Evolutionary conservation across 1,284 basidiomycete species (phyloP), one percentile per base, ranked within the genome.

Genomic region (Boletus subluridellus): DNA sequence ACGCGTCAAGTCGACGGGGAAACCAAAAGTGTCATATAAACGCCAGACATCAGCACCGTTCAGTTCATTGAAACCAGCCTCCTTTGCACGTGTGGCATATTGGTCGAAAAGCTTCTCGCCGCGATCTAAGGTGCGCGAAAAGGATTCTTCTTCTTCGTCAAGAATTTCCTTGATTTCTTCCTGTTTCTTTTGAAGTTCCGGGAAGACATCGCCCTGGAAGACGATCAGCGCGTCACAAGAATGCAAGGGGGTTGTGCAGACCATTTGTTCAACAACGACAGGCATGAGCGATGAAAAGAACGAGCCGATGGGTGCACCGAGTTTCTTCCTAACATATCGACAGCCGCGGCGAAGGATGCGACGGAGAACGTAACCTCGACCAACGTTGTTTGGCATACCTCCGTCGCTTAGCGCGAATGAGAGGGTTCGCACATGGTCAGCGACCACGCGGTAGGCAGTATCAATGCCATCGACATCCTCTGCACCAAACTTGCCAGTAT

Each of bases 11-110:
- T 99, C 96, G 54, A 95, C 94, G 0, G 96, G 97, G 80, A 99
- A 99, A 45, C 96, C 96, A 73, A 93, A 99, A 0, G 97, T 99
- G 74, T 99, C 97, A 74, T 99, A 99, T 54, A 99, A 77, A 35
- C 93, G 84, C 96, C 96, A 99, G 32, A 98, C 93, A 69, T 99
- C 96, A 68, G 89, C 89, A 17, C 96, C 96, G 63, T 82, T 87
- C 47, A 99, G 84, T 63, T 86, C 82, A 55, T 81, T 90, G 10
- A 78, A 69, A 14, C 86, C 87, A 48, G 82, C 79, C 49, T 88
- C 82, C 62, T 81, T 81, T 10, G 95, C 87, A 53, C 83, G 82
- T 30, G 79, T 74, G 30, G 92, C 92, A 74, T 94, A 98, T 69
- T 92, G 87, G 65, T 96, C 95, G 74, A 99, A 99, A 8, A 99